Conservation (phyloP, 305 asterid species). For the Euphrasia arctica region DNA sequence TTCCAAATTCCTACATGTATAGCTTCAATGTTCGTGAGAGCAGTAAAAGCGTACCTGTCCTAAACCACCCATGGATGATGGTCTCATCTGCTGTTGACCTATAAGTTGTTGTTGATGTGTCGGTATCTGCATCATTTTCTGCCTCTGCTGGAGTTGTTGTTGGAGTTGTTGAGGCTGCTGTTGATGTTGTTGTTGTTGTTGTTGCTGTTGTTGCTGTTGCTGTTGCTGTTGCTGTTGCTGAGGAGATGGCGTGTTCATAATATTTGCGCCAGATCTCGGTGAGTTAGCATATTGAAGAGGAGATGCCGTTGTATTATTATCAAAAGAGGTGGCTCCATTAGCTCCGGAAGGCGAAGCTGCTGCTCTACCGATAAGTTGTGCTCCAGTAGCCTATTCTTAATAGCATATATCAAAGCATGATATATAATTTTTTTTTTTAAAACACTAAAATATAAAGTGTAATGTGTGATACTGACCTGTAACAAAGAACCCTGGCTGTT, state of each 20-base stretch:
- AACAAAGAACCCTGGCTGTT: conserved; percentile 57
- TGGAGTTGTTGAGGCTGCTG: conserved; percentile 41
- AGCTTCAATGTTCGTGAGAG: too few species aligned
- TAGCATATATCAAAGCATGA: conserved; percentile 21
- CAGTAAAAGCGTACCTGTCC: conserved; percentile 59
- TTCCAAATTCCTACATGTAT: too few species aligned
- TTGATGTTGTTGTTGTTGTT: too few species aligned
- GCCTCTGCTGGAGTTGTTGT: conserved; percentile 77
- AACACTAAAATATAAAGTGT: neutral
- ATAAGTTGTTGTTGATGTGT: conserved; percentile 59
- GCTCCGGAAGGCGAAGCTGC: conserved; percentile 79
- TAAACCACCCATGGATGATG: conserved; percentile 69
- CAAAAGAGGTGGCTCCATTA: conserved; percentile 60
- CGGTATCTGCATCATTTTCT: conserved; percentile 60
- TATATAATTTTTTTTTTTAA: too few species aligned
- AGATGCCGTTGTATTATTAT: conserved; percentile 66
- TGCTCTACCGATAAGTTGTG: conserved; percentile 43
- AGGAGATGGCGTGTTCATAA: conserved; percentile 95
- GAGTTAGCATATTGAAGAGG: conserved; percentile 91
- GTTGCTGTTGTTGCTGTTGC: too few species aligned
- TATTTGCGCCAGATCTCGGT: conserved; percentile 78
- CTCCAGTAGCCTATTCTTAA: conserved; percentile 54
- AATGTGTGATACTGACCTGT: conserved; percentile 50
- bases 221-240: too few species aligned
- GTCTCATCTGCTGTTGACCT: conserved; percentile 79